A percentile compares a stretch with the other conserved stretches of the same genome.
Evolutionary conservation across 805 yeast genomes (phyloP).

Genomic region (Hanseniaspora vineae): DNA sequence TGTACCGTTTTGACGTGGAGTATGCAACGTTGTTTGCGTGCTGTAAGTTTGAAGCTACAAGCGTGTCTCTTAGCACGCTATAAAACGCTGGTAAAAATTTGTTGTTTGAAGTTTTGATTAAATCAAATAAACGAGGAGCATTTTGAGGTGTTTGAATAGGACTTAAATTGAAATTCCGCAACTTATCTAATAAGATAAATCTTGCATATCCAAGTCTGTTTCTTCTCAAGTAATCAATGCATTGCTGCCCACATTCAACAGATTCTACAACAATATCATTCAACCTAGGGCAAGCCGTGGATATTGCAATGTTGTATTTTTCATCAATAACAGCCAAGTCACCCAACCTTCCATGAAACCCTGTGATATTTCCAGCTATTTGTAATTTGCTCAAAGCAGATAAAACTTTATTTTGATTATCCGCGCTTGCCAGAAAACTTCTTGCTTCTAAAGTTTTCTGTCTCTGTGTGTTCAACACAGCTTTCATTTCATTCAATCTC

Average conservation of each 20-base stretch:
- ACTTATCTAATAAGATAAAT: slow-evolving; percentile 66
- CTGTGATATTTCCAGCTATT: slow-evolving; percentile 69
- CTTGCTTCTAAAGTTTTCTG: slow-evolving; percentile 58
- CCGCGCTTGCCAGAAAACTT: slow-evolving; percentile 39
- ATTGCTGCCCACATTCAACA: slow-evolving; percentile 55
- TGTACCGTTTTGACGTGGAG: slow-evolving; percentile 55
- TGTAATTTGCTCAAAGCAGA: slow-evolving; percentile 55
- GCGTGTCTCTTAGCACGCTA: slow-evolving; percentile 72
- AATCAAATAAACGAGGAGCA: slow-evolving; percentile 74
- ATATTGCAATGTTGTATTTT: slow-evolving; percentile 80
- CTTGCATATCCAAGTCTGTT: slow-evolving; percentile 81
- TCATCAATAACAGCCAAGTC: slow-evolving; percentile 86
- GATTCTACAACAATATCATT: slow-evolving; percentile 89
- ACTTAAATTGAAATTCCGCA: slow-evolving; percentile 46
- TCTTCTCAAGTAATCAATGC: slow-evolving; percentile 72
- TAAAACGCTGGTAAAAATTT: slow-evolving; percentile 80
- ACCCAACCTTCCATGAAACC: slow-evolving; percentile 85
- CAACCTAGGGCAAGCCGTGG: slow-evolving; percentile 85
- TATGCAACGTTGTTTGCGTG: slow-evolving; percentile 86
- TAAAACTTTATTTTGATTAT: slow-evolving; percentile 64
- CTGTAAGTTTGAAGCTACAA: slow-evolving; percentile 65
- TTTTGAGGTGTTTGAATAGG: slow-evolving; percentile 59
- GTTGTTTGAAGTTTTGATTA: slow-evolving; percentile 53
- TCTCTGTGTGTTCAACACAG: slow-evolving; percentile 38
- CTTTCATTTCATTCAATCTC: slow-evolving; percentile 41